These are phyloP conservation scores for Oryza glaberrima DNA, from an alignment of 176 grass and related monocot species.

Conservation along the genomic window DNA sequence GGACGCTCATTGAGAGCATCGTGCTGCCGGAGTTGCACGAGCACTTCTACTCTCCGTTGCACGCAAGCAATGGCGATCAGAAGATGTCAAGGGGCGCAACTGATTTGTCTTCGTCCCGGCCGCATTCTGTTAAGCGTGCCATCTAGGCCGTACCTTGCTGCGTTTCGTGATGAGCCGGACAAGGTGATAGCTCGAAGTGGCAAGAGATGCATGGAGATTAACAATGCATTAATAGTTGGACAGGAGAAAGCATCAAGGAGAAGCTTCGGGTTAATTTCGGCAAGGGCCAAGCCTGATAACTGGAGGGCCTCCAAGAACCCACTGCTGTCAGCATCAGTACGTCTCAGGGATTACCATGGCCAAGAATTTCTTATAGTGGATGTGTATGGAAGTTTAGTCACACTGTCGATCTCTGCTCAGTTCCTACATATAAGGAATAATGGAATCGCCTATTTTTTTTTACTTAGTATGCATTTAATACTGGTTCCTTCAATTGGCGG, in stretches of 20 bases:
- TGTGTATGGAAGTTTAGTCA: too few relatives aligned
- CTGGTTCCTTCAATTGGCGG: too few relatives aligned
- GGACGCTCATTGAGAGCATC: slow-evolving; percentile 1
- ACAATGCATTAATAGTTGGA: not conserved
- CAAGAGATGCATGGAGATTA: not conserved
- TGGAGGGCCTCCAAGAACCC: not conserved
- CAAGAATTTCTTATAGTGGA: too few relatives aligned
- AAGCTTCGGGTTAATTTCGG: not conserved
- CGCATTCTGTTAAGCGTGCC: not conserved
- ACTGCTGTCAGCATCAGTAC: not conserved
- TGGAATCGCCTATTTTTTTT: too few relatives aligned
- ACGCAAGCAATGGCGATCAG: not conserved
- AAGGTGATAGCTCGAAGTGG: not conserved
- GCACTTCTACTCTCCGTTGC: not conserved
- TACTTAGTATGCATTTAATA: too few relatives aligned
- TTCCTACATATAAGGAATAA: too few relatives aligned
- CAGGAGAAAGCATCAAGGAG: not conserved
- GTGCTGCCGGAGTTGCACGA: not conserved
- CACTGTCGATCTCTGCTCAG: too few relatives aligned
- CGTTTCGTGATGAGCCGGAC: not conserved
- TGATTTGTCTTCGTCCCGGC: too few relatives aligned
- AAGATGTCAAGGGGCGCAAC: not conserved
- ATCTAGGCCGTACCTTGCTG: not conserved
- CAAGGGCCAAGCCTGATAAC: not conserved
- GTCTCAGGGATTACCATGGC: not conserved